Base-by-base conservation (phyloP, 2,329 filamentous ascomycete species). In the Aspergillus quadricinctus region DNA sequence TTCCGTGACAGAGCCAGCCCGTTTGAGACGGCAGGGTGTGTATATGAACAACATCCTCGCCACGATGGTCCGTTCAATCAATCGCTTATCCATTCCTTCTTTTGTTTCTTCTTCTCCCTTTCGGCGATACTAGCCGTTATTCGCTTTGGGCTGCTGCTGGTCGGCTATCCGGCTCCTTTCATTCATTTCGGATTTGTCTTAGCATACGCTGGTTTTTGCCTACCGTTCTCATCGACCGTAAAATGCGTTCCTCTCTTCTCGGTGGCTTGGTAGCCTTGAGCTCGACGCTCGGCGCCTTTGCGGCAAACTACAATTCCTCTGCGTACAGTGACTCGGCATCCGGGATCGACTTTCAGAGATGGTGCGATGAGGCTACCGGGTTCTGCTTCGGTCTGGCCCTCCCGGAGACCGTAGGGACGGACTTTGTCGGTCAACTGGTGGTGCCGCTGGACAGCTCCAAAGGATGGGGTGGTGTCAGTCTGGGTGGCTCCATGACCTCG, bases 381-480 rank as follows among this genome's bases (percentile, higher is more conserved):
- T 59, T 56, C 53, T 62, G 60, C 40, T 62, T 62, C 52, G 59
- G 60, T 25, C 45, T 62, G 43, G 58, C 60, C 6, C 58, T 62
- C 6, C 59, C 60, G 8, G 60, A 62, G 51, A 50, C 55, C 9
- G 57, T 57, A 27, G 48, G 45, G 8, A 50, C 52, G 7, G 57
- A 59, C 51, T 62, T 62, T 41, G 55, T 62, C 37, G 60, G 60
- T 52, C 60, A 61, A 50, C 14, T 62, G 50, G 45, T 43, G 17
- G 59, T 62, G n/a, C 58, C 60, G 4, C 55, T 61, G 25, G 48
- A 53, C 27, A 50, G 53, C n/a, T 57, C 56, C 9, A 54, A 59
- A 40, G 60, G 58, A 51, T 62, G 60, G 60, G 59, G 60, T 50
- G 60, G 60, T 57, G 60, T 62, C 23, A 62, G 60, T 59, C 52